Evolutionary conservation across 805 yeast genomes (phyloP).

Genomic region (Brettanomyces nanus): DNA sequence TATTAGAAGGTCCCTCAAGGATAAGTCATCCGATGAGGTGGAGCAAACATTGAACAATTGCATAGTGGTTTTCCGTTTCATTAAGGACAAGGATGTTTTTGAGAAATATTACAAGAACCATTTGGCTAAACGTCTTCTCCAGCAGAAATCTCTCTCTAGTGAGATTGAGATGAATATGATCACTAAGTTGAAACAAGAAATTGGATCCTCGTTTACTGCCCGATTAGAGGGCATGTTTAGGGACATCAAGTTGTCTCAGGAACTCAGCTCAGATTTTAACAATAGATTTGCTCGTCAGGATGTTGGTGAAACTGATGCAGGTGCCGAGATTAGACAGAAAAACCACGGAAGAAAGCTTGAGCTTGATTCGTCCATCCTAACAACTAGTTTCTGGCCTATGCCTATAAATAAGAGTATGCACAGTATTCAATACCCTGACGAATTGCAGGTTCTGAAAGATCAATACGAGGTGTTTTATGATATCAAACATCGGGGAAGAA

Average conservation of each 20-base stretch:
- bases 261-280: constrained; percentile 34
- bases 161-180: constrained; percentile 68
- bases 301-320: constrained; percentile 12
- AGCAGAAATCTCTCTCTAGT: constrained; percentile 34
- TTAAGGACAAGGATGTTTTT: constrained; percentile 79
- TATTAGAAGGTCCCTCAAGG: constrained; percentile 41
- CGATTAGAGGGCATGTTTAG: constrained; percentile 82
- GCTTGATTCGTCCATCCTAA: constrained; percentile 45
- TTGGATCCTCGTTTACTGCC: constrained; percentile 72
- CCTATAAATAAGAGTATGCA: constrained; percentile 30
- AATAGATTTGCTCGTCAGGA: constrained; percentile 10
- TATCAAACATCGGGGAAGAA: constrained; percentile 47
- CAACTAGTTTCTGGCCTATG: constrained; percentile 64
- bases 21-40: constrained; percentile 36
- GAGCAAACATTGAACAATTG: constrained; percentile 45
- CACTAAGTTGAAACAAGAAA: constrained; percentile 59
- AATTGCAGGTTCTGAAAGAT: constrained; percentile 32
- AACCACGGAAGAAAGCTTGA: constrained; percentile 28
- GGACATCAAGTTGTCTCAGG: constrained; percentile 59
- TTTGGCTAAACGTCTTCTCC: constrained; percentile 68
- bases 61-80: constrained; percentile 53
- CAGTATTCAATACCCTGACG: constrained; percentile 34
- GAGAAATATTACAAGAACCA: constrained; percentile 81
- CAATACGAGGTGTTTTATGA: constrained; percentile 46
- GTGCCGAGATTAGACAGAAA: constrained; percentile 7